A percentile compares a stretch with the other conserved stretches of the same genome.
Conservation (phyloP, 257 asterid genomes). For the Rubia yunnanensis region DNA sequence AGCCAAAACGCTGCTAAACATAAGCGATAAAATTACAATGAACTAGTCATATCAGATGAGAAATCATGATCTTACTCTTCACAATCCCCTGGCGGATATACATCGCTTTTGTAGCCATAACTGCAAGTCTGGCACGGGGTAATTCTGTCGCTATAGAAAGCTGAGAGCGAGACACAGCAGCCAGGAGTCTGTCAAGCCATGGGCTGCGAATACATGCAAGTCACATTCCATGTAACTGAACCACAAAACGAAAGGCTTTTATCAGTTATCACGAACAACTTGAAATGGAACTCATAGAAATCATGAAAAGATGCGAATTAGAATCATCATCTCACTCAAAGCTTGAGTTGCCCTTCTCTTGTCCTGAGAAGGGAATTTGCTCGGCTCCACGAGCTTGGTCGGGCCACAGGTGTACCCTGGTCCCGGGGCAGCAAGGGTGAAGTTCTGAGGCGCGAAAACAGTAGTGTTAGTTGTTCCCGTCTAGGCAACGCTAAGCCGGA, state of each 20-base stretch:
- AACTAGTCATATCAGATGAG: not conserved
- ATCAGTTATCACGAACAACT: not conserved
- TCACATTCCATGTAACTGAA: slow-evolving; percentile 48
- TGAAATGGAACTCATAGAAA: too few relatives aligned
- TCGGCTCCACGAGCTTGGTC: slow-evolving; percentile 29
- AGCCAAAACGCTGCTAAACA: not conserved
- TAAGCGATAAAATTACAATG: not conserved
- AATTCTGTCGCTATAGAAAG: slow-evolving; percentile 32
- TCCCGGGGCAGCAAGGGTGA: slow-evolving; percentile 40
- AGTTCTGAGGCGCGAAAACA: slow-evolving; percentile 36
- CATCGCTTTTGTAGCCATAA: slow-evolving; percentile 33
- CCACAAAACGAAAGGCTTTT: slow-evolving; percentile 1
- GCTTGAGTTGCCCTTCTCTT: slow-evolving; percentile 50
- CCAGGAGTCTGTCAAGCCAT: slow-evolving; percentile 35
- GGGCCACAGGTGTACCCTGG: slow-evolving; percentile 55
- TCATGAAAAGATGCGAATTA: too few relatives aligned
- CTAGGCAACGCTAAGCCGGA: slow-evolving; percentile 40
- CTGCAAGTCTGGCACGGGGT: slow-evolving; percentile 40
- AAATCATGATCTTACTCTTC: slow-evolving; percentile 25
- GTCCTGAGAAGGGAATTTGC: slow-evolving; percentile 29
- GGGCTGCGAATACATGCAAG: slow-evolving; percentile 49
- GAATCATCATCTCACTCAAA: slow-evolving; percentile 33
- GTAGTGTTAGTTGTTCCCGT: slow-evolving; percentile 41
- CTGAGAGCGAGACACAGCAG: slow-evolving; percentile 47
- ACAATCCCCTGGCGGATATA: slow-evolving; percentile 22